A percentile compares a stretch with the other conserved stretches of the same genome.
phyloP scores from a whole-genome alignment of 139 green algal species.

The Dunaliella primolecta region DNA sequence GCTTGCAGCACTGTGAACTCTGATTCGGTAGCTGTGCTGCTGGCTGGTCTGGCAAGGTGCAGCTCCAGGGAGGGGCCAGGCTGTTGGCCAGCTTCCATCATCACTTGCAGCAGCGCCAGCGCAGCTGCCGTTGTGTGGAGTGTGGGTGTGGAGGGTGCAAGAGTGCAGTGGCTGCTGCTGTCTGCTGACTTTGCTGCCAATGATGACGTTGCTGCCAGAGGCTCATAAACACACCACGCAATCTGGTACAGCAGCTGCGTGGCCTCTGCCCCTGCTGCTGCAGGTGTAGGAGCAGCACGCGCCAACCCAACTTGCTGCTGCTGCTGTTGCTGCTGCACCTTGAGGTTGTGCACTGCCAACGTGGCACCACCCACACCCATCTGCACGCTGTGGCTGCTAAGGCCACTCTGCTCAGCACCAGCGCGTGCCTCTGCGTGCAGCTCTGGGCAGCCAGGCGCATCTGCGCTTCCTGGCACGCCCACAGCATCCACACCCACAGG shows the following conservation, averaged over 20 bases:
- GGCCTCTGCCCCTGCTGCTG: background rate
- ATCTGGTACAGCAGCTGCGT: background rate
- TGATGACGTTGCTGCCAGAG: background rate
- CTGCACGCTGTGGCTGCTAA: background rate
- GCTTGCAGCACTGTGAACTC: background rate
- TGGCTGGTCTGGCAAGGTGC: background rate
- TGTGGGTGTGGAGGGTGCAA: no score
- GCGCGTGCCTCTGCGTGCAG: background rate
- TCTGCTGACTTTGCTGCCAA: background rate
- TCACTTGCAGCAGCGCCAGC: background rate
- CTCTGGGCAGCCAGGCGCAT: background rate
- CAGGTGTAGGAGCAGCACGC: background rate
- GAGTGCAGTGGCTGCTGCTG: background rate
- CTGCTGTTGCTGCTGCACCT: slow-evolving; percentile 4
- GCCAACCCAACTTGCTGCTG: background rate
- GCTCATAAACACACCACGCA: background rate
- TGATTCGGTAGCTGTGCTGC: background rate
- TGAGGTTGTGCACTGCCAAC: background rate
- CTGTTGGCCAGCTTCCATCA: background rate
- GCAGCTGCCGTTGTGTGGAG: no score
- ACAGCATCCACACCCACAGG: slow-evolving; percentile 4
- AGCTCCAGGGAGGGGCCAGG: background rate
- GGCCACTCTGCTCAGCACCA: background rate
- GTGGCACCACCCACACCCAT: background rate
- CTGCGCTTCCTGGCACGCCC: background rate